Base-by-base conservation (phyloP, 106 monocot species). In the Dendrobium officinale region DNA sequence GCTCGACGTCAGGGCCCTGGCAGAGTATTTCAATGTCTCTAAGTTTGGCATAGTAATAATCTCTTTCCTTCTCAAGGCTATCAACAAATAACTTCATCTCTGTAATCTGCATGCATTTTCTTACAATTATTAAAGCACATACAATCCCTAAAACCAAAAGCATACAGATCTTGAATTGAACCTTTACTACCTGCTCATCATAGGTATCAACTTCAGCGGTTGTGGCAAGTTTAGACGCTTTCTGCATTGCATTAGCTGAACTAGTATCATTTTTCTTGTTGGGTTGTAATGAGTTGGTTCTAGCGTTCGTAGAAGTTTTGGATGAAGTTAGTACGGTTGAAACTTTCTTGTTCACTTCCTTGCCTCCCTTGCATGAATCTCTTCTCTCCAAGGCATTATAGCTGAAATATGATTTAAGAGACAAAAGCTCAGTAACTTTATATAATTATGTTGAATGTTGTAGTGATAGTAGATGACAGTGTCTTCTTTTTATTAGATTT, bases 61-160 rank as follows among this genome's bases (percentile, higher is more conserved):
- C 97, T 41, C 97, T 90, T 81, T 97, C 97, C 81, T 97, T 97
- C 90, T 97, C 97, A 24, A 94, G 90, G 54, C 90, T 91, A 56
- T 97, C 97, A 6, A 97, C 89, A 31, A 86, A 85, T 43, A 97
- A 83, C 86, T 97, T 97, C 79, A 97, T 77, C 77, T 97, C 97
- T 2, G 89, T 94, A 73, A 97, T 92, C 97, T 97, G 93, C 80
- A 84, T 47, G 72, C 27, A 54, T 55, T 49, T 9, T 44, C 19
- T 20, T 0, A 19, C 19, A 75, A 44, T 15, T 44, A 75, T 43
- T 20, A 75, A 5, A 44, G 20, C 18, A 75, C 43, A 75, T 44
- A 44, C 44, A 27, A 15, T 40, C 33, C 33, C 15, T 9, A 15
- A 15, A 40, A 33, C 16, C 9, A 40, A 11, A 26, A 72, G 15